Percentiles rank a stretch among this genome's conserved stretches.
phyloP scores from a whole-genome alignment of 805 yeast genomes.

The Crinitomyces ghanaensis region DNA sequence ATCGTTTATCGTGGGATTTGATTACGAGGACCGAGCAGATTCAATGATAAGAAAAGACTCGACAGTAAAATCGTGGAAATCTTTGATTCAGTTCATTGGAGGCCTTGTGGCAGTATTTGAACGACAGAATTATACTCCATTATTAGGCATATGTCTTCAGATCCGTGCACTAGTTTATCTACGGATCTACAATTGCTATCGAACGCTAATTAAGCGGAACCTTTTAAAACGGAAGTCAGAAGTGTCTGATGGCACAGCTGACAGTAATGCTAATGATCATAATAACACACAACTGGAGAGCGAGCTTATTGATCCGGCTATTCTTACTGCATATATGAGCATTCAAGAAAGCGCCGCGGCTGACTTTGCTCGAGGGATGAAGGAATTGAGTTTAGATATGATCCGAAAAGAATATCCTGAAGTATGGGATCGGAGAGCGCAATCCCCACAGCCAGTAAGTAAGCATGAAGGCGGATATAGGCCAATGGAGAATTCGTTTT shows the following conservation, averaged over 20 bases:
- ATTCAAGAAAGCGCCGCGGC: constrained; percentile 14
- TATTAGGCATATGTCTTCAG: constrained; percentile 23
- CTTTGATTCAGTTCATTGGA: constrained; percentile 25
- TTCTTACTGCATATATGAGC: constrained; percentile 6
- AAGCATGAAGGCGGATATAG: constrained; percentile 21
- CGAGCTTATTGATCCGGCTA: constrained; percentile 3
- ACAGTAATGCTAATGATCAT: not conserved
- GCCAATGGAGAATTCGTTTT: constrained; percentile 26
- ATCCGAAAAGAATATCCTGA: constrained; percentile 15
- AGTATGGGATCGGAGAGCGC: constrained; percentile 11
- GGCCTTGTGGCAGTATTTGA: constrained; percentile 19
- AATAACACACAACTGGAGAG: not conserved
- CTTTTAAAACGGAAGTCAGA: not conserved
- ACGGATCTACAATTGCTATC: constrained; percentile 15
- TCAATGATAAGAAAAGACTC: constrained; percentile 17
- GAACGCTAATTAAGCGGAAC: constrained; percentile 8
- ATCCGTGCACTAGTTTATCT: constrained; percentile 23
- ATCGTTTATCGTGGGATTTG: constrained; percentile 29
- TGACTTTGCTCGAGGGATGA: constrained; percentile 22
- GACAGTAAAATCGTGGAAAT: constrained; percentile 27
- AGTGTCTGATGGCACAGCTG: not conserved
- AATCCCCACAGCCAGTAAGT: constrained; percentile 9
- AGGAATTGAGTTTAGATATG: constrained; percentile 15
- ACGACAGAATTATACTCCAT: constrained; percentile 15
- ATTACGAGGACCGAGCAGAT: constrained; percentile 29